Percentiles rank a stretch among this genome's conserved stretches.
These are phyloP conservation scores for Haematococcus lacustris DNA, from an alignment of 139 green algal genomes.

Conservation along the genomic window DNA sequence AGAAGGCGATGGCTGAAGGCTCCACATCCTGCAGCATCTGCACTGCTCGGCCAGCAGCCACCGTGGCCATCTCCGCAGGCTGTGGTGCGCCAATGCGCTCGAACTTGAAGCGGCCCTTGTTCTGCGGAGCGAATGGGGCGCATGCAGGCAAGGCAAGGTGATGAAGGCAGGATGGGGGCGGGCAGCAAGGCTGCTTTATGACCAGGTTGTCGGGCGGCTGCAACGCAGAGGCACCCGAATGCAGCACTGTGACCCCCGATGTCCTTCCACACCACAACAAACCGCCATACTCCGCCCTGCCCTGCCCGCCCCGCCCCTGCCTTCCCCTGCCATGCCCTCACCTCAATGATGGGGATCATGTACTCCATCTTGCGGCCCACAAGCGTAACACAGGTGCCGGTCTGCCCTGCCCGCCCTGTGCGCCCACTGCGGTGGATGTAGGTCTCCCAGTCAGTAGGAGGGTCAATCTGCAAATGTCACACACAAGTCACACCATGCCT, in stretches of 20 bases:
- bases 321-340: too few relatives aligned
- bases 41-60: conserved; percentile 63
- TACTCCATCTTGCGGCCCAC: conserved; percentile 72
- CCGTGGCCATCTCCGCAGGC: conserved; percentile 79
- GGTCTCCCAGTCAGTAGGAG: conserved; percentile 81
- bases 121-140: too few relatives aligned
- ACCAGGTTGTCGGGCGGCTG: too few relatives aligned
- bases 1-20: conserved; percentile 43
- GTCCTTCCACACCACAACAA: too few relatives aligned
- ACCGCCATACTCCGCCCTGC: too few relatives aligned
- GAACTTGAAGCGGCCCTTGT: conserved; percentile 29
- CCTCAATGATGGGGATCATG: conserved; percentile 41
- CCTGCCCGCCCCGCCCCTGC: too few relatives aligned
- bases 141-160: too few relatives aligned
- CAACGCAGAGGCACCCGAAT: too few relatives aligned
- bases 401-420: conserved; percentile 73
- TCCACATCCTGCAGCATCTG: conserved; percentile 65
- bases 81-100: conserved; percentile 84
- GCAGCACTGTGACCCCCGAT: too few relatives aligned
- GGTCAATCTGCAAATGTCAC: conserved; percentile 48
- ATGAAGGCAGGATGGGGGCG: too few relatives aligned
- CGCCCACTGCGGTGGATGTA: conserved; percentile 88
- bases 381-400: conserved; percentile 81
- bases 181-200: too few relatives aligned
- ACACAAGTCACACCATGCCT: not conserved